Percentiles rank a stretch among this genome's conserved stretches.
Conservation (phyloP, 352 stramenopile species). For the Phytophthora boehmeriae region DNA sequence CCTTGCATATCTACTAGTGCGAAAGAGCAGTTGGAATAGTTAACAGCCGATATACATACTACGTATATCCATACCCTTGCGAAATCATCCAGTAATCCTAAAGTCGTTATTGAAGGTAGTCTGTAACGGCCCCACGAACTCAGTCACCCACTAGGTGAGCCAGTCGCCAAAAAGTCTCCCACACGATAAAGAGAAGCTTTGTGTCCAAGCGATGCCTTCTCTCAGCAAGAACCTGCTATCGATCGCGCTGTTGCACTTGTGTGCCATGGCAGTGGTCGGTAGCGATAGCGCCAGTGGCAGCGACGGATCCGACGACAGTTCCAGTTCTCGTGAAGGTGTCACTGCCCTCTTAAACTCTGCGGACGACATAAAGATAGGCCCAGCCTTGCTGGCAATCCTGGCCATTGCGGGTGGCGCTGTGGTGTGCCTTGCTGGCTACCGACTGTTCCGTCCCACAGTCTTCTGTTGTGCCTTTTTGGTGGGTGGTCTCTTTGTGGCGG, state of each 20-base stretch:
- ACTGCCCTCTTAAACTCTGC: constrained; percentile 46
- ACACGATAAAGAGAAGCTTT: constrained; percentile 1
- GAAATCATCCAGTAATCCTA: too few relatives aligned
- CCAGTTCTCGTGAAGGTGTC: constrained; percentile 30
- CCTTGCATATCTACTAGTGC: too few relatives aligned
- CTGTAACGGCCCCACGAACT: too few relatives aligned
- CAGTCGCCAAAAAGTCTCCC: too few relatives aligned
- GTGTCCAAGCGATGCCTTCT: neutral
- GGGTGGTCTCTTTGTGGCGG: constrained; percentile 64
- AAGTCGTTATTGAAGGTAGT: too few relatives aligned
- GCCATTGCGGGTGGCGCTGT: constrained; percentile 51
- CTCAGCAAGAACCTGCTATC: constrained; percentile 25
- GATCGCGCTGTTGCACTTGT: constrained; percentile 27
- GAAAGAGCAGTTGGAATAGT: too few relatives aligned
- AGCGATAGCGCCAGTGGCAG: constrained; percentile 21
- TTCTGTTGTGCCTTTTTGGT: constrained; percentile 76
- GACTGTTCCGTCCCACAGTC: constrained; percentile 60
- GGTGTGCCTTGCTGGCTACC: constrained; percentile 62
- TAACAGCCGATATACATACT: too few relatives aligned
- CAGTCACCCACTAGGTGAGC: too few relatives aligned
- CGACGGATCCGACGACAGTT: constrained; percentile 18
- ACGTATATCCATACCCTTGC: too few relatives aligned
- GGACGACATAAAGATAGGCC: constrained; percentile 49
- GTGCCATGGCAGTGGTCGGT: constrained; percentile 19
- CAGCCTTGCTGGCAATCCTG: constrained; percentile 50